Percentiles rank a stretch among this genome's conserved stretches.
These are phyloP conservation scores for Fusarium miscanthi DNA, from an alignment of 2,329 filamentous ascomycete species.

Conservation along the genomic window DNA sequence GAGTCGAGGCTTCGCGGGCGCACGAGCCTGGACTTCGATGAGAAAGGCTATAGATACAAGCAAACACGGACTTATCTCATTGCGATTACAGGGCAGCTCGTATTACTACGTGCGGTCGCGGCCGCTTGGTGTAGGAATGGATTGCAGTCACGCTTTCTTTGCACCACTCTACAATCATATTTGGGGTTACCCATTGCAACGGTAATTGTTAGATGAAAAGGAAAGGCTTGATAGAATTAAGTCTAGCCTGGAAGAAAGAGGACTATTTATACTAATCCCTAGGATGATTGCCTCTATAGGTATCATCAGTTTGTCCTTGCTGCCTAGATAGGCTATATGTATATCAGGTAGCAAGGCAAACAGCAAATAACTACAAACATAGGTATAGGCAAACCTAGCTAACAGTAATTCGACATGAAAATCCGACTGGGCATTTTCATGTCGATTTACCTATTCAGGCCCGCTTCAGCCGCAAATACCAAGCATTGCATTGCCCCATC, in stretches of 20 bases:
- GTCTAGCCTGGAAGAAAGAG: no score
- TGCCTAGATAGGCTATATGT: no score
- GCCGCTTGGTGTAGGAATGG: neutral
- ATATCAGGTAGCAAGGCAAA: no score
- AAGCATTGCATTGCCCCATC: neutral
- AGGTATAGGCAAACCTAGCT: no score
- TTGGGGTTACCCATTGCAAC: neutral
- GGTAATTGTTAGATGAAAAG: neutral
- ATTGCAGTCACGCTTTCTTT: neutral
- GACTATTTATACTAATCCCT: no score
- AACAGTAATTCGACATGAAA: neutral
- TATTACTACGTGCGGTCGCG: neutral
- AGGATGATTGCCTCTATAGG: no score
- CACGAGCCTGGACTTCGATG: constrained; percentile 22
- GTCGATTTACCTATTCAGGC: neutral
- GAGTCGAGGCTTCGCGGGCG: constrained; percentile 11
- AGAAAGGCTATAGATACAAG: neutral
- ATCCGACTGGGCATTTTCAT: neutral
- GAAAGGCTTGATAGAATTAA: no score
- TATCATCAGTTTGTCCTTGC: no score
- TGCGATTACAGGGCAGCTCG: neutral
- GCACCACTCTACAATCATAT: neutral
- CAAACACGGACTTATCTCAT: neutral
- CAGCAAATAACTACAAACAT: no score
- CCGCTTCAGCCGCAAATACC: neutral